phyloP scores from a whole-genome alignment of 352 stramenopile species.

The Phytopythium boreale region DNA sequence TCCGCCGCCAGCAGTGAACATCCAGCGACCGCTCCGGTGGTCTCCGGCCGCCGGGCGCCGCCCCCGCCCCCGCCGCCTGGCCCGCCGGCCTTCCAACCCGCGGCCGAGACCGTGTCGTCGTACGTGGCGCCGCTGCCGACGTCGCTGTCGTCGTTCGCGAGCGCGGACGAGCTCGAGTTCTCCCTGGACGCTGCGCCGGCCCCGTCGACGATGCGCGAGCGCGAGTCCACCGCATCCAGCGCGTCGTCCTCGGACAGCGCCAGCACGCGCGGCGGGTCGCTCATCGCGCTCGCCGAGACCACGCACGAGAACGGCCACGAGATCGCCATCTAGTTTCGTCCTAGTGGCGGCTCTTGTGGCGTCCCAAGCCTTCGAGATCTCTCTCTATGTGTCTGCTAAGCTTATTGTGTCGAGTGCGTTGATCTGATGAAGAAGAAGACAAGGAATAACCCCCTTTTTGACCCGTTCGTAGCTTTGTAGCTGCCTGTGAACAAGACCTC shows the following conservation, averaged over 20 bases:
- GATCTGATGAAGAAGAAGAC: background rate
- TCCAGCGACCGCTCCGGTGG: background rate
- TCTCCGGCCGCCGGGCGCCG: slow-evolving; percentile 3
- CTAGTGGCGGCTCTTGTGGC: no score
- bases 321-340: slow-evolving; percentile 16
- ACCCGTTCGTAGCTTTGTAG: no score
- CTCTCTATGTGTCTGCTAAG: background rate
- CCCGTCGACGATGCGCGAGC: slow-evolving; percentile 6
- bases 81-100: slow-evolving; percentile 3
- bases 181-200: slow-evolving; percentile 10
- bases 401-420: slow-evolving; percentile 1
- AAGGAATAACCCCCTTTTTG: no score
- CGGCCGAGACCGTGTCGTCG: slow-evolving; percentile 10
- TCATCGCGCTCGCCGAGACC: slow-evolving; percentile 35
- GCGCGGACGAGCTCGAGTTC: slow-evolving; percentile 18
- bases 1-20: background rate
- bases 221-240: slow-evolving; percentile 13
- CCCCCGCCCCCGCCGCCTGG: slow-evolving; percentile 3
- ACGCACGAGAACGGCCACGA: slow-evolving; percentile 18
- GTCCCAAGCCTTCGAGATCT: no score
- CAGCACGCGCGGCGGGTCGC: slow-evolving; percentile 27
- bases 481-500: no score
- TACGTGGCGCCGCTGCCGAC: slow-evolving; percentile 22
- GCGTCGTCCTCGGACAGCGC: slow-evolving; percentile 14
- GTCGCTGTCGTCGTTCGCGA: slow-evolving; percentile 19